phyloP scores from a whole-genome alignment of 2,329 filamentous ascomycete species.

The Fusarium compactum region DNA sequence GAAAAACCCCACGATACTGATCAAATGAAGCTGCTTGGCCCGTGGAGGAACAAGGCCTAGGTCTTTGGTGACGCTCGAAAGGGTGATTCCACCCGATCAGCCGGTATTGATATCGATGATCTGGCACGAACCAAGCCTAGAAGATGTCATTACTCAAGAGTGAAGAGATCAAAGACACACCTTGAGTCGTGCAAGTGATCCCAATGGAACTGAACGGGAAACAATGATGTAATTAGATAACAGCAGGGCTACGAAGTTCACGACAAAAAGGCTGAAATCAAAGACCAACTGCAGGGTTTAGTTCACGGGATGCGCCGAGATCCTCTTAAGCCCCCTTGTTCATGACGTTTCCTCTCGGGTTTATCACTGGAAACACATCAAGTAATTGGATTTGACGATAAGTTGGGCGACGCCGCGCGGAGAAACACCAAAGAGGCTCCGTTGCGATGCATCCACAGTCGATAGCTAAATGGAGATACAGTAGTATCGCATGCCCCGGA shows the following conservation, averaged over 20 bases:
- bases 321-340: conserved; percentile 7
- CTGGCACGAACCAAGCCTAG: neutral
- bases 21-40: neutral
- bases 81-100: neutral
- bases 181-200: conserved; percentile 13
- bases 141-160: conserved; percentile 12
- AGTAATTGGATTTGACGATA: conserved; percentile 16
- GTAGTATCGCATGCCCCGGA: conserved; percentile 3
- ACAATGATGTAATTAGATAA: conserved; percentile 17
- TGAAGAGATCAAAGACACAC: neutral
- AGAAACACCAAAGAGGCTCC: conserved; percentile 29
- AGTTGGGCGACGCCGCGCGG: conserved; percentile 15
- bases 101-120: neutral
- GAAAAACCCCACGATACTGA: neutral
- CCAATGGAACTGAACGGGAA: conserved; percentile 14
- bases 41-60: neutral
- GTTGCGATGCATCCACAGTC: conserved; percentile 20
- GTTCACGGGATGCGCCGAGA: conserved; percentile 5
- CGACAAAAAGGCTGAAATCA: neutral
- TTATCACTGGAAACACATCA: conserved; percentile 33
- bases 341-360: conserved; percentile 33
- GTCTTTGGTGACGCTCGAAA: neutral
- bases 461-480: conserved; percentile 27
- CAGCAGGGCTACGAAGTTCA: neutral
- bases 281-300: neutral